Evolutionary conservation across 2,329 filamentous ascomycete species (phyloP).

Genomic region (Ophiostoma angusticollis): DNA sequence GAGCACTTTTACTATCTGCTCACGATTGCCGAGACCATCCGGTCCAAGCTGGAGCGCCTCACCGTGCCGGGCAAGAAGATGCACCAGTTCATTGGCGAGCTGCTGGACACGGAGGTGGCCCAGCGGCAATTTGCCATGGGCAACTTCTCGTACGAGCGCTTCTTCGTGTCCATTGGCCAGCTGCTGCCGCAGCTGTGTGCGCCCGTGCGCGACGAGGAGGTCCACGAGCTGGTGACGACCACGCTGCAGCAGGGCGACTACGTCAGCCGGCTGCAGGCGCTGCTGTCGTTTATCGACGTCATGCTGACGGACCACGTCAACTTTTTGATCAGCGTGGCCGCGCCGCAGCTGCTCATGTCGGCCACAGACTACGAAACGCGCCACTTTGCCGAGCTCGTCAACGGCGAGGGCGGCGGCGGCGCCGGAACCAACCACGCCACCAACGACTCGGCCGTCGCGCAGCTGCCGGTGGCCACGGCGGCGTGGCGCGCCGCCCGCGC

Average conservation of each 20-base stretch:
- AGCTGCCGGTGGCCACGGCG: conserved; percentile 44
- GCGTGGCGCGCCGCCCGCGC: conserved; percentile 54
- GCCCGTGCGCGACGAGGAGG: conserved; percentile 65
- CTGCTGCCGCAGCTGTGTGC: conserved; percentile 70
- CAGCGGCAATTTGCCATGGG: conserved; percentile 56
- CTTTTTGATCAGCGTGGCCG: conserved; percentile 60
- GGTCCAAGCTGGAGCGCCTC: conserved; percentile 58
- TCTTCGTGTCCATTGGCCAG: conserved; percentile 63
- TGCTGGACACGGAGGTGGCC: conserved; percentile 60
- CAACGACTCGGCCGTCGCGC: conserved; percentile 21
- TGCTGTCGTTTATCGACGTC: conserved; percentile 63
- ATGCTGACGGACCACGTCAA: conserved; percentile 75
- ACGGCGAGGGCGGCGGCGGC: conserved; percentile 42
- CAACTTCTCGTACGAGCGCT: conserved; percentile 68
- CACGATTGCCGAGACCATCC: conserved; percentile 57
- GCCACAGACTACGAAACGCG: conserved; percentile 63
- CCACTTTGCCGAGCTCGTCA: conserved; percentile 52
- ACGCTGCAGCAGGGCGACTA: conserved; percentile 48
- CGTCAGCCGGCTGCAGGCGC: conserved; percentile 62
- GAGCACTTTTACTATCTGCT: conserved; percentile 56
- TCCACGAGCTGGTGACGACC: conserved; percentile 53
- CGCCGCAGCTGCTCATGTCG: conserved; percentile 58
- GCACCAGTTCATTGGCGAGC: conserved; percentile 61
- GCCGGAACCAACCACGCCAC: too few species aligned
- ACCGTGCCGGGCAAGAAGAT: conserved; percentile 59